phyloP scores from a whole-genome alignment of 2,329 filamentous ascomycete genomes.

The Paecilomyces sp. region DNA sequence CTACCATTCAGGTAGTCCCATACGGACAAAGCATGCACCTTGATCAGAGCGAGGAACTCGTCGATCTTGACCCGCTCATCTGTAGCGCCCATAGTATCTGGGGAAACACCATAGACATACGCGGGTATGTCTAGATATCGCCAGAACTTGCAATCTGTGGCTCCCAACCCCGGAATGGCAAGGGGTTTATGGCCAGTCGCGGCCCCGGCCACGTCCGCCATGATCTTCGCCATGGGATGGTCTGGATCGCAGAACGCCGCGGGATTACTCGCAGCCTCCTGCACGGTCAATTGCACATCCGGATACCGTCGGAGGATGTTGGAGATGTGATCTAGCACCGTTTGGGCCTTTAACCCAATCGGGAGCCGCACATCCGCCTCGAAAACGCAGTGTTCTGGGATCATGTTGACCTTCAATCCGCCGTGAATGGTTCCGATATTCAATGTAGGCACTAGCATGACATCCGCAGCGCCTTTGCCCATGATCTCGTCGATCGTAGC shows the following conservation, averaged over 20 bases:
- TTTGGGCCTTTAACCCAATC: slow-evolving; percentile 24
- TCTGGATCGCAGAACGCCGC: slow-evolving; percentile 22
- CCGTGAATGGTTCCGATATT: slow-evolving; percentile 37
- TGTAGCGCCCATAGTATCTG: slow-evolving; percentile 1
- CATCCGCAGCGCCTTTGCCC: slow-evolving; percentile 30
- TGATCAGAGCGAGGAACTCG: slow-evolving; percentile 2
- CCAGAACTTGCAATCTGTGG: slow-evolving; percentile 37
- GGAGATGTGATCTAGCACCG: slow-evolving; percentile 21
- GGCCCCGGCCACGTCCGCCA: slow-evolving; percentile 19
- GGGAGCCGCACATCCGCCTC: slow-evolving; percentile 36
- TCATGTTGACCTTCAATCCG: slow-evolving; percentile 38
- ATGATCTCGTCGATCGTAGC: slow-evolving; percentile 27
- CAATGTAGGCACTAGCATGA: slow-evolving; percentile 31
- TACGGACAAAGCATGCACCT: slow-evolving; percentile 2
- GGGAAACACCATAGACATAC: slow-evolving; percentile 26
- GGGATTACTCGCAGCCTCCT: slow-evolving; percentile 28
- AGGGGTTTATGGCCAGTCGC: slow-evolving; percentile 19
- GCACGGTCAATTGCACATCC: slow-evolving; percentile 13
- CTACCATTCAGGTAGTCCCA: slow-evolving; percentile 1
- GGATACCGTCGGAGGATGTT: slow-evolving; percentile 19
- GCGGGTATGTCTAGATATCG: slow-evolving; percentile 29
- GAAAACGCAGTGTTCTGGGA: slow-evolving; percentile 30
- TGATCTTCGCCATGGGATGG: slow-evolving; percentile 21
- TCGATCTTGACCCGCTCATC: slow-evolving; percentile 3
- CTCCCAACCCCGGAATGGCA: slow-evolving; percentile 31